Evolutionary conservation across 1,284 basidiomycete genomes (phyloP), one percentile per base, ranked within the genome.

Genomic region (Ustilago tritici): DNA sequence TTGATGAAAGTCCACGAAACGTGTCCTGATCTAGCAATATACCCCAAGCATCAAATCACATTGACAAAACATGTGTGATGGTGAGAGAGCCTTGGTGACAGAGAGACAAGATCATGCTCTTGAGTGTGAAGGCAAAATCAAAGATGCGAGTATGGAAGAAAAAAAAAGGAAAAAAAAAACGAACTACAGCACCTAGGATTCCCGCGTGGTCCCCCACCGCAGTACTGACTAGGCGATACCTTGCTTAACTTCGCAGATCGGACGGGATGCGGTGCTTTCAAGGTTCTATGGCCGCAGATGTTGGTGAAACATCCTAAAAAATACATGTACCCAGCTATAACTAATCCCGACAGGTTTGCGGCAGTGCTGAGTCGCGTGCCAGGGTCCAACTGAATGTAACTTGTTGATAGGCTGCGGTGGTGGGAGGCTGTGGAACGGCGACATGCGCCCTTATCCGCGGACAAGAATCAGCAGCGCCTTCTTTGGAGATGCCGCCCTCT

Each of bases 231-330:
- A 87, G 89, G 90, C 90, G 89, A 91, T 90, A 91, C 90, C 89
- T 89, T 89, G 90, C 89, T 92, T 92, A 91, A 91, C 90, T 91
- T 89, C 90, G 89, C 90, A 91, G 91, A 91, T 92, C 90, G 86
- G 91, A 91, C 90, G 89, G 91, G 91, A 92, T 92, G 91, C 90
- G 89, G 90, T 91, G 90, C 89, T 92, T 91, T 91, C 90, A 89
- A 88, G 89, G 90, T 91, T 90, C 90, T 91, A 90, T 92, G 90
- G 90, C 90, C 90, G 89, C 91, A 90, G 90, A 91, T 91, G 69
- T 50, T 0, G 2, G 3, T 28, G 3, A 28, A 28, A 28, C 23
- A 28, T 28, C 3, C 23, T 28, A 28, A 7, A 7, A 38, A 38
- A 14, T 38, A 38, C 36, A 38, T 38, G 4, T 38, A 36, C 36